phyloP scores from a whole-genome alignment of 371 early-diverging fungal species.

The Mucor plumbeus region DNA sequence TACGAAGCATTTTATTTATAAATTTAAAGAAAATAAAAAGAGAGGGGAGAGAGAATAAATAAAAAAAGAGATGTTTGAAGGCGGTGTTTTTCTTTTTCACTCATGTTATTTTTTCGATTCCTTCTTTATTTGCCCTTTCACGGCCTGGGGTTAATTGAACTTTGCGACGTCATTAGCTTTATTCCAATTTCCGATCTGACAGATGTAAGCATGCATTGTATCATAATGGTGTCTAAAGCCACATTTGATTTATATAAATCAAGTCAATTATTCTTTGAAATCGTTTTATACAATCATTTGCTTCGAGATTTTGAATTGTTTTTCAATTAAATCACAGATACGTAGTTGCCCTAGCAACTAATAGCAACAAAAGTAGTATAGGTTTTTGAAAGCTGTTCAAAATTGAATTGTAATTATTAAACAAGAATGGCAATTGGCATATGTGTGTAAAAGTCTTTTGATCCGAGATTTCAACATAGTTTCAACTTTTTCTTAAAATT shows the following conservation, averaged over 20 bases:
- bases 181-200: conserved; percentile 10
- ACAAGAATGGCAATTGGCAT: too few relatives aligned
- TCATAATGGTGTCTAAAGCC: not conserved
- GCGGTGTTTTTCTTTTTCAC: conserved; percentile 5
- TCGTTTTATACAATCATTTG: not conserved
- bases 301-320: too few relatives aligned
- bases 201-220: not conserved
- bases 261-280: not conserved
- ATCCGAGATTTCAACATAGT: too few relatives aligned
- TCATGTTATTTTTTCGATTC: conserved; percentile 9
- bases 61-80: conserved; percentile 10
- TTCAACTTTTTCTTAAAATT: too few relatives aligned
- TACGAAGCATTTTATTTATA: conserved; percentile 41
- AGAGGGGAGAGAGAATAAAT: conserved; percentile 22
- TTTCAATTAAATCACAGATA: too few relatives aligned
- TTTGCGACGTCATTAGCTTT: conserved; percentile 5
- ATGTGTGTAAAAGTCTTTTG: too few relatives aligned
- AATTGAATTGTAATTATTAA: too few relatives aligned
- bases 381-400: too few relatives aligned
- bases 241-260: not conserved
- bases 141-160: conserved; percentile 6
- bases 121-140: conserved; percentile 1
- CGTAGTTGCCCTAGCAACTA: too few relatives aligned
- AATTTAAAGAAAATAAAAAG: conserved; percentile 26
- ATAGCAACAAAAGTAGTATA: too few relatives aligned